phyloP scores from a whole-genome alignment of 495 filamentous ascomycete genomes.

The Penicillium herquei region DNA sequence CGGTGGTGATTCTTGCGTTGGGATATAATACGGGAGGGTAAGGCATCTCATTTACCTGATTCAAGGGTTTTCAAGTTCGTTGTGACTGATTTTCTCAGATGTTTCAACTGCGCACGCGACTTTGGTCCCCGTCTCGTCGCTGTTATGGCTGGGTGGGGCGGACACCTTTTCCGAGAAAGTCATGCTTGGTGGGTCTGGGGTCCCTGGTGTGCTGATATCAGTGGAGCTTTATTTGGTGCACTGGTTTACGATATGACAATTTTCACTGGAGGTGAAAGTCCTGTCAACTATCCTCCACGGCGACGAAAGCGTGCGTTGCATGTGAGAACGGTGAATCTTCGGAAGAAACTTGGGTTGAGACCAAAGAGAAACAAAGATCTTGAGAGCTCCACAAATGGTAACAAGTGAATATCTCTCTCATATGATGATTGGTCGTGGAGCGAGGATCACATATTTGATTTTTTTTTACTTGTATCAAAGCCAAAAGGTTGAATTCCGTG shows the following conservation, averaged over 20 bases:
- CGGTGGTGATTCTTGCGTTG: slow-evolving; percentile 15
- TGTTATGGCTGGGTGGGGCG: slow-evolving; percentile 24
- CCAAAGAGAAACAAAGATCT: neutral
- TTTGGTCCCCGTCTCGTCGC: slow-evolving; percentile 24
- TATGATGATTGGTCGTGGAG: too few relatives aligned
- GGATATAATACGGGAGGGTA: slow-evolving; percentile 26
- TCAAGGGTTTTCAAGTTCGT: too few relatives aligned
- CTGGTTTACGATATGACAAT: slow-evolving; percentile 22
- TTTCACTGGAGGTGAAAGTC: slow-evolving; percentile 25
- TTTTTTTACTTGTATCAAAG: too few relatives aligned
- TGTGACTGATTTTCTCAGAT: slow-evolving; percentile 7
- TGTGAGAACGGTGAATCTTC: slow-evolving; percentile 13
- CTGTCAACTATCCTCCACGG: slow-evolving; percentile 20
- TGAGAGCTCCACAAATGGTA: neutral
- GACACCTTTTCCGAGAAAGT: slow-evolving; percentile 2
- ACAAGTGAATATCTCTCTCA: neutral
- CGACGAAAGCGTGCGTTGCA: slow-evolving; percentile 14
- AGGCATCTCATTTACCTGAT: neutral
- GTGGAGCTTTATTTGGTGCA: slow-evolving; percentile 14
- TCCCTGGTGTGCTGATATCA: slow-evolving; percentile 23
- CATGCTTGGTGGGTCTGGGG: slow-evolving; percentile 28
- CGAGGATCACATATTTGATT: too few relatives aligned
- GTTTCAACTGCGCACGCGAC: slow-evolving; percentile 21
- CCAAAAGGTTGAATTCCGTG: too few relatives aligned
- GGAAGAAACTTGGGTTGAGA: slow-evolving; percentile 11